Conservation (phyloP, 2,329 filamentous ascomycete genomes). For the Colletotrichum sp. region DNA sequence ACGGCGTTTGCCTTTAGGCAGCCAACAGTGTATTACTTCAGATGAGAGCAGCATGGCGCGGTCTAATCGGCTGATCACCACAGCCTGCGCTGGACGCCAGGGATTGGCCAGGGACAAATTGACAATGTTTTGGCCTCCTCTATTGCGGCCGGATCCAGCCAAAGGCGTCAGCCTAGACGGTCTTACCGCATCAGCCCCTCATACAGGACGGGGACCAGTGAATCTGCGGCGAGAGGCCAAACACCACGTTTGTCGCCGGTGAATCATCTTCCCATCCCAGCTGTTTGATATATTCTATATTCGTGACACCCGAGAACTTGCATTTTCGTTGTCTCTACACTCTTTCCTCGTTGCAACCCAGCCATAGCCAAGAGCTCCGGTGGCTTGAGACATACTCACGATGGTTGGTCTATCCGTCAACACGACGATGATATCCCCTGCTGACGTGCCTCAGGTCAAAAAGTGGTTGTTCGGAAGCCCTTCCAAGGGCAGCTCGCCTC, state of each 20-base stretch:
- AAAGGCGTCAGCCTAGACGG: neutral
- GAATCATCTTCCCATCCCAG: neutral
- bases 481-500: neutral
- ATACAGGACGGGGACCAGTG: neutral
- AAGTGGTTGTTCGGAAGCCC: conserved; percentile 1
- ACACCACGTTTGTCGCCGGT: neutral
- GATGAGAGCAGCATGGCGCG: neutral
- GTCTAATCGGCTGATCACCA: neutral
- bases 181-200: neutral
- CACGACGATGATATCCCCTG: neutral
- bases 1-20: neutral
- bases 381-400: neutral
- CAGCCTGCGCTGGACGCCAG: neutral
- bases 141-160: neutral
- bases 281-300: neutral
- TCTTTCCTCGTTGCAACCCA: neutral
- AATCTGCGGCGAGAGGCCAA: neutral
- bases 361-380: neutral
- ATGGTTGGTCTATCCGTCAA: neutral
- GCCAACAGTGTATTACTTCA: neutral
- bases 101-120: neutral
- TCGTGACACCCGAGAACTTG: neutral
- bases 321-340: neutral
- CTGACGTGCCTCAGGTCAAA: conserved; percentile 6
- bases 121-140: neutral